phyloP scores from a whole-genome alignment of 2,329 filamentous ascomycete species.

The Pseudogymnoascus sp. region DNA sequence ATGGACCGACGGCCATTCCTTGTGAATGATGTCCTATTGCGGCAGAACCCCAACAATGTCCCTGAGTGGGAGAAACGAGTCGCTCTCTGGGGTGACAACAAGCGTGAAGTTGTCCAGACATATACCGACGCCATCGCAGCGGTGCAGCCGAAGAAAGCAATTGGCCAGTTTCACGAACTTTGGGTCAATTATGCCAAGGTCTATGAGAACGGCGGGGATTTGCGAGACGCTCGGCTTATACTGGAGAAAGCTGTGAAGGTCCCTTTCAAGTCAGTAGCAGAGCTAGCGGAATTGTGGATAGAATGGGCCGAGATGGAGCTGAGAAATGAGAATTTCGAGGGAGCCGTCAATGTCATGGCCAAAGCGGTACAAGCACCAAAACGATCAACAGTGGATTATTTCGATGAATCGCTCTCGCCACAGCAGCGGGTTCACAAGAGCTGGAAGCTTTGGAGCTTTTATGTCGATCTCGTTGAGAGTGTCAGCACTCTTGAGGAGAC shows the following conservation, averaged over 20 bases:
- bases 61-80: slow-evolving; percentile 96
- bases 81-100: slow-evolving; percentile 91
- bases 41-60: slow-evolving; percentile 95
- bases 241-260: slow-evolving; percentile 98
- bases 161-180: slow-evolving; percentile 86
- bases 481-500: slow-evolving; percentile 87
- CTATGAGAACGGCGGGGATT: slow-evolving; percentile 80
- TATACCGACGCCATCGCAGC: slow-evolving; percentile 91
- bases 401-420: slow-evolving; percentile 86
- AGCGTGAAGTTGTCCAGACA: slow-evolving; percentile 81
- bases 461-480: slow-evolving; percentile 94
- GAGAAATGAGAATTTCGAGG: slow-evolving; percentile 90
- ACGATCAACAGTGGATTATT: slow-evolving; percentile 96
- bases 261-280: slow-evolving; percentile 93
- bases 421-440: slow-evolving; percentile 98
- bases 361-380: slow-evolving; percentile 97
- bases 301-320: slow-evolving; percentile 99
- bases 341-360: slow-evolving; percentile 89
- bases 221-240: slow-evolving; percentile 79
- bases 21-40: slow-evolving; percentile 87
- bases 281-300: slow-evolving; percentile 97
- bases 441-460: slow-evolving; percentile 99
- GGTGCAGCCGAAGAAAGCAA: slow-evolving; percentile 87
- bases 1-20: slow-evolving; percentile 96
- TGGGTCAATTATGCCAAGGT: slow-evolving; percentile 98